A percentile compares a stretch with the other conserved stretches of the same genome.
Conservation (phyloP, 2,329 filamentous ascomycete species). For the Botryosphaeria agaves region DNA sequence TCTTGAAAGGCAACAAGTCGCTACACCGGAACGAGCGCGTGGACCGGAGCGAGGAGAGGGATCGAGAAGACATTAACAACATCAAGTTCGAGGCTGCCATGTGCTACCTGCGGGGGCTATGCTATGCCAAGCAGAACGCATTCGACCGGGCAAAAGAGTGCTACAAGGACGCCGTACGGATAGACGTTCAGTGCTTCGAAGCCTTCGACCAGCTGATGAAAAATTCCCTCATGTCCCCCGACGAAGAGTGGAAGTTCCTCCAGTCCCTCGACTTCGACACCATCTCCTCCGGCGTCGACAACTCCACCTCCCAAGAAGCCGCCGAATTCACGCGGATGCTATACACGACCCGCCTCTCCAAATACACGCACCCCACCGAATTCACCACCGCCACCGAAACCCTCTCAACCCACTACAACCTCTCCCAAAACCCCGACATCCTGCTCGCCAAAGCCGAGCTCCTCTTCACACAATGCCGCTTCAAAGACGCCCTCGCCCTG, state of each 20-base stretch:
- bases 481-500: constrained; percentile 68
- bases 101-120: constrained; percentile 87
- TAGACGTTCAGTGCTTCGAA: constrained; percentile 96
- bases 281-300: constrained; percentile 47
- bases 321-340: constrained; percentile 90
- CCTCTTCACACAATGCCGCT: constrained; percentile 86
- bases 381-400: constrained; percentile 80
- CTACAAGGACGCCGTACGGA: constrained; percentile 92
- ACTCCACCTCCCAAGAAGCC: constrained; percentile 61
- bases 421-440: constrained; percentile 74
- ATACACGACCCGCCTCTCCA: constrained; percentile 87
- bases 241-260: constrained; percentile 80
- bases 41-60: constrained; percentile 42
- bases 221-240: constrained; percentile 77
- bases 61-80: constrained; percentile 53
- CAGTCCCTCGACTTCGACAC: constrained; percentile 82
- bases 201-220: constrained; percentile 96
- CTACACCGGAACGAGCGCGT: constrained; percentile 30
- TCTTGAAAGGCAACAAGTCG: constrained; percentile 23
- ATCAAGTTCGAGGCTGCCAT: constrained; percentile 88
- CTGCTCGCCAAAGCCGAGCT: constrained; percentile 80
- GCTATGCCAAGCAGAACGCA: constrained; percentile 92
- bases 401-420: constrained; percentile 82
- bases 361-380: constrained; percentile 74
- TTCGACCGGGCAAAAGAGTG: constrained; percentile 96